Percentiles rank a stretch among this genome's conserved stretches.
phyloP scores from a whole-genome alignment of 2,329 filamentous ascomycete species.

The Beauveria sp. region DNA sequence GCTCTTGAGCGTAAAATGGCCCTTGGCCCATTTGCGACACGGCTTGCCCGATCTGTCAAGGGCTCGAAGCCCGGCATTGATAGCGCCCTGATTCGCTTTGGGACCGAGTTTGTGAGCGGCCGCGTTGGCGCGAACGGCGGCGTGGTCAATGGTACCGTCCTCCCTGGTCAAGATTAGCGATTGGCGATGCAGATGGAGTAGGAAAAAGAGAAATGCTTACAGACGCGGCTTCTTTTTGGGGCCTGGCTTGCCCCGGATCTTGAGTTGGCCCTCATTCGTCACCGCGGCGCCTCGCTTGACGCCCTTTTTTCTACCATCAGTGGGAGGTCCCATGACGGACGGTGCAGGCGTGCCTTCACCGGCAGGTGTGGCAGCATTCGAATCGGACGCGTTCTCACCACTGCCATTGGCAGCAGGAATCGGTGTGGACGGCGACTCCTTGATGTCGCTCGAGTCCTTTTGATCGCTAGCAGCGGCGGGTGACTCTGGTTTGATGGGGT shows the following conservation, averaged over 20 bases:
- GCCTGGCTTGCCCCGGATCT: slow-evolving; percentile 77
- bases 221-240: slow-evolving; percentile 94
- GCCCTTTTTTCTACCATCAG: slow-evolving; percentile 67
- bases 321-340: slow-evolving; percentile 51
- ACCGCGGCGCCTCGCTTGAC: slow-evolving; percentile 61
- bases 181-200: slow-evolving; percentile 4
- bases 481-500: slow-evolving; percentile 33
- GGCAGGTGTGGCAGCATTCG: slow-evolving; percentile 51
- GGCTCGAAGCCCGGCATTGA: slow-evolving; percentile 91
- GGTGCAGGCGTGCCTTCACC: slow-evolving; percentile 46
- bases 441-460: slow-evolving; percentile 27
- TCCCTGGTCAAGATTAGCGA: slow-evolving; percentile 36
- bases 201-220: slow-evolving; percentile 50
- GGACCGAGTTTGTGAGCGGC: slow-evolving; percentile 79
- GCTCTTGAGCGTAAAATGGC: slow-evolving; percentile 77
- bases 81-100: slow-evolving; percentile 93
- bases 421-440: slow-evolving; percentile 38
- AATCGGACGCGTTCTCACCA: slow-evolving; percentile 51
- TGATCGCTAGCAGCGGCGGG: slow-evolving; percentile 32
- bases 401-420: slow-evolving; percentile 35
- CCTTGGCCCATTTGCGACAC: slow-evolving; percentile 84
- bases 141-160: slow-evolving; percentile 54
- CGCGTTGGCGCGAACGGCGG: slow-evolving; percentile 36
- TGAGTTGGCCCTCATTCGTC: slow-evolving; percentile 54
- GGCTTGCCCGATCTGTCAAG: slow-evolving; percentile 88